phyloP scores from a whole-genome alignment of 805 yeast genomes.

The Diddensiella caesifluorescens region DNA sequence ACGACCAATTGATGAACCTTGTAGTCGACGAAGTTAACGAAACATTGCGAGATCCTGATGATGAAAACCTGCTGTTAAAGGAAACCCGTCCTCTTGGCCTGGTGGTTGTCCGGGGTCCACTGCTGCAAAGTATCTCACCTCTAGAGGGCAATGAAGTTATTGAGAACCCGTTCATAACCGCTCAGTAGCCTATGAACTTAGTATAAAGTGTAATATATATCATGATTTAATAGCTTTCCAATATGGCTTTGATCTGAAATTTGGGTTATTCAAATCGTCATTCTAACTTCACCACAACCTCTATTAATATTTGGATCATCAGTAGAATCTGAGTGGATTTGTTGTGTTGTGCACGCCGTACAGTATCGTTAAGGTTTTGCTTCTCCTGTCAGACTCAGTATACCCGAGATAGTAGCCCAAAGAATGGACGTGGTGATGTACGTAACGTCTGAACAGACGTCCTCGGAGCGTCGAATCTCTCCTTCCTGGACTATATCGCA shows the following conservation, averaged over 20 bases:
- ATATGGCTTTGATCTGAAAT: too few relatives aligned
- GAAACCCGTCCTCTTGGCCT: slow-evolving; percentile 66
- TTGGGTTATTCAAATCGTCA: too few relatives aligned
- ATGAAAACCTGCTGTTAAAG: slow-evolving; percentile 47
- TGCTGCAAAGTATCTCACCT: slow-evolving; percentile 64
- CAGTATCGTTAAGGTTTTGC: too few relatives aligned
- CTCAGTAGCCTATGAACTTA: too few relatives aligned
- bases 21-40: slow-evolving; percentile 63
- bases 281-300: too few relatives aligned
- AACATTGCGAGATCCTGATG: slow-evolving; percentile 60
- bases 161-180: slow-evolving; percentile 66
- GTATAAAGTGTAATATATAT: too few relatives aligned
- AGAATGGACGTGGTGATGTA: slow-evolving; percentile 44
- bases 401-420: too few relatives aligned
- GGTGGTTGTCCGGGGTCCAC: slow-evolving; percentile 83
- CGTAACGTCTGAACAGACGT: slow-evolving; percentile 59
- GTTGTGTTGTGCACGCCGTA: too few relatives aligned
- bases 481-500: slow-evolving; percentile 54
- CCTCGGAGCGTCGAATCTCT: slow-evolving; percentile 64
- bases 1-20: slow-evolving; percentile 90
- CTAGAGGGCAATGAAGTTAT: slow-evolving; percentile 65
- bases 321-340: too few relatives aligned
- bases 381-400: too few relatives aligned
- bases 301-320: too few relatives aligned
- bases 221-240: too few relatives aligned